Evolutionary conservation across 2,329 filamentous ascomycete species (phyloP).

Genomic region (Fusarium secorum): DNA sequence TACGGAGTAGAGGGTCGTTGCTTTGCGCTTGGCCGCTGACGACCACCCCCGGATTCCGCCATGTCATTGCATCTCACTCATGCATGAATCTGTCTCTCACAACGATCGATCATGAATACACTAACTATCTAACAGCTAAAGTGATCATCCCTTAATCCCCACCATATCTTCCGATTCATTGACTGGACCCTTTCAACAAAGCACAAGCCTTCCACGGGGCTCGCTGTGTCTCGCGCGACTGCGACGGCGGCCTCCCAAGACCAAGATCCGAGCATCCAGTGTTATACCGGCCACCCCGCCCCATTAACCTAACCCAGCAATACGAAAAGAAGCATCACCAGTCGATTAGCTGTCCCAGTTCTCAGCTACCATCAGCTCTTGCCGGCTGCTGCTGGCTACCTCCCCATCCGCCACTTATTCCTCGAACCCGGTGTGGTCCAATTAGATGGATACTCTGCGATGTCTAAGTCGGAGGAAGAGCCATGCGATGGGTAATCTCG

Average conservation of each 20-base stretch:
- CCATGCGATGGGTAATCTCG: constrained; percentile 34
- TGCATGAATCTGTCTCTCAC: constrained; percentile 15
- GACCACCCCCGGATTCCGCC: constrained; percentile 27
- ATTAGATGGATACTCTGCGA: constrained; percentile 37
- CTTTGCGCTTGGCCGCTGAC: constrained; percentile 19
- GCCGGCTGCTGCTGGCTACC: constrained; percentile 33
- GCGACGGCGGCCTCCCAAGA: constrained; percentile 42
- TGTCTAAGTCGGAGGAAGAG: constrained; percentile 35
- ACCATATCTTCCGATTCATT: constrained; percentile 8
- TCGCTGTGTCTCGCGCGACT: constrained; percentile 23
- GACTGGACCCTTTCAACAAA: constrained; percentile 10
- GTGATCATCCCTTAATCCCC: constrained; percentile 13
- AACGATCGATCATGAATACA: constrained; percentile 34
- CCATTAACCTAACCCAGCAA: constrained; percentile 17
- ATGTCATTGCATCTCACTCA: constrained; percentile 22
- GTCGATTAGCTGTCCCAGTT: constrained; percentile 18
- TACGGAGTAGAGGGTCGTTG: background rate
- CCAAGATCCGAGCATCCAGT: constrained; percentile 23
- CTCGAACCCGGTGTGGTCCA: constrained; percentile 9
- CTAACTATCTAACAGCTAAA: constrained; percentile 1
- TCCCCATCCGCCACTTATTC: constrained; percentile 18
- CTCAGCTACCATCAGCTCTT: constrained; percentile 29
- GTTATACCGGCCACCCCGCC: constrained; percentile 33
- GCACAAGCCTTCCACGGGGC: constrained; percentile 31
- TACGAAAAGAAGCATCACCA: constrained; percentile 21